Conservation (phyloP, 352 stramenopile species). For the Blastocystis sp. region DNA sequence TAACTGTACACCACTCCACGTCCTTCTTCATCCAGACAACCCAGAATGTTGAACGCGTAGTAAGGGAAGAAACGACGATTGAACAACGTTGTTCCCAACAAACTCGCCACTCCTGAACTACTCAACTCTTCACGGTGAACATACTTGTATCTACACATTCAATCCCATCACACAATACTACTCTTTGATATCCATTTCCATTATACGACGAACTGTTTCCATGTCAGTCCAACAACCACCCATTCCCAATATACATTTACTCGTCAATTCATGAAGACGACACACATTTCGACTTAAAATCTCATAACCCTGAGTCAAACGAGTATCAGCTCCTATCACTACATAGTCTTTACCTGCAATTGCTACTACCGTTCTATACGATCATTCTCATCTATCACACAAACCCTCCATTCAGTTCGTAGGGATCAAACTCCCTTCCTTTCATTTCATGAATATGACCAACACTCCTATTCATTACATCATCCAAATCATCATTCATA, state of each 20-base stretch:
- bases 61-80: slow-evolving; percentile 87
- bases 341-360: slow-evolving; percentile 88
- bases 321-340: slow-evolving; percentile 84
- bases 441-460: slow-evolving; percentile 2
- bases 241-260: slow-evolving; percentile 61
- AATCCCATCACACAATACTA: slow-evolving; percentile 3
- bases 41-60: slow-evolving; percentile 95
- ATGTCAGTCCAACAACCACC: slow-evolving; percentile 52
- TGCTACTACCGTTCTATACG: slow-evolving; percentile 68
- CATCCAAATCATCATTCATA: not conserved
- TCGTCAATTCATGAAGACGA: slow-evolving; percentile 63
- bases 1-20: slow-evolving; percentile 92
- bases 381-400: not conserved
- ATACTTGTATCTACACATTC: slow-evolving; percentile 71
- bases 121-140: slow-evolving; percentile 83
- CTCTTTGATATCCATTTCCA: slow-evolving; percentile 55
- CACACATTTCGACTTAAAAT: slow-evolving; percentile 85
- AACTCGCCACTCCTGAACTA: slow-evolving; percentile 78
- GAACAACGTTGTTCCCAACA: slow-evolving; percentile 92
- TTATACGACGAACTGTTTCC: not conserved
- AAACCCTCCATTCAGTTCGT: slow-evolving; percentile 60
- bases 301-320: slow-evolving; percentile 85
- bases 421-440: slow-evolving; percentile 55
- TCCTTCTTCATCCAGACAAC: slow-evolving; percentile 81
- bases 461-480: not conserved